Percentiles rank a stretch among this genome's conserved stretches.
These are phyloP conservation scores for Raddia distichophylla DNA, from an alignment of 176 grass and related monocot species.

Conservation along the genomic window DNA sequence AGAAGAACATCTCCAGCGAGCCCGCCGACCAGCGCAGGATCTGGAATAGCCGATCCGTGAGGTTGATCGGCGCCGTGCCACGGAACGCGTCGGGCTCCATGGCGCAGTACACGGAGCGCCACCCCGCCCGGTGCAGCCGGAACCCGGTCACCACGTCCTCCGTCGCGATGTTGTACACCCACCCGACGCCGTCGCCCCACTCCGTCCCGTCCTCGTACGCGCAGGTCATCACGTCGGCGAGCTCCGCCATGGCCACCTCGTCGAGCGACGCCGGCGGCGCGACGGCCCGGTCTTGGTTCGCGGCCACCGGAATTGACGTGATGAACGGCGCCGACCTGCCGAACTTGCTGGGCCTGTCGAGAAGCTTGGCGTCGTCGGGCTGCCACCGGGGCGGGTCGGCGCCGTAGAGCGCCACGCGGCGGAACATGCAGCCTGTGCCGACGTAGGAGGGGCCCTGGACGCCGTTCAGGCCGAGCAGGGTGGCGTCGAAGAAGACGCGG, in stretches of 20 bases:
- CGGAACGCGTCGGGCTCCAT: conserved; percentile 34
- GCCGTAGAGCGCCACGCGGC: conserved; percentile 4
- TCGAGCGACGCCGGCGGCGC: neutral
- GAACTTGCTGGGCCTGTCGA: neutral
- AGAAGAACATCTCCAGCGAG: conserved; percentile 51
- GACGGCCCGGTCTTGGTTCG: neutral
- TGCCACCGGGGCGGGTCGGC: conserved; percentile 10
- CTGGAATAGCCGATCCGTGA: conserved; percentile 37
- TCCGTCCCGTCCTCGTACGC: conserved; percentile 16
- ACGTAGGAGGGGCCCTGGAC: conserved; percentile 38
- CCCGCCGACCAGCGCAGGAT: conserved; percentile 48
- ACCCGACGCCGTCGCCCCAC: neutral
- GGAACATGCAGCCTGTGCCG: conserved; percentile 26
- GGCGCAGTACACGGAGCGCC: conserved; percentile 17
- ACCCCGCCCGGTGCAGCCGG: conserved; percentile 13
- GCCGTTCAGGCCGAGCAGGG: conserved; percentile 65
- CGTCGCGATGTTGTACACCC: conserved; percentile 17
- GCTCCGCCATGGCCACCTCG: neutral
- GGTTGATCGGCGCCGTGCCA: conserved; percentile 40
- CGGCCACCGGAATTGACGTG: neutral
- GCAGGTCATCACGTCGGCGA: neutral
- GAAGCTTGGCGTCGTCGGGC: neutral
- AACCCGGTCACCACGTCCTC: conserved; percentile 29
- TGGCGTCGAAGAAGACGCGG: conserved; percentile 69
- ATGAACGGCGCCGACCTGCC: neutral